Evolutionary conservation across 305 asterid species (phyloP), one percentile per base, ranked within the genome.

Genomic region (Petunia hybrid): DNA sequence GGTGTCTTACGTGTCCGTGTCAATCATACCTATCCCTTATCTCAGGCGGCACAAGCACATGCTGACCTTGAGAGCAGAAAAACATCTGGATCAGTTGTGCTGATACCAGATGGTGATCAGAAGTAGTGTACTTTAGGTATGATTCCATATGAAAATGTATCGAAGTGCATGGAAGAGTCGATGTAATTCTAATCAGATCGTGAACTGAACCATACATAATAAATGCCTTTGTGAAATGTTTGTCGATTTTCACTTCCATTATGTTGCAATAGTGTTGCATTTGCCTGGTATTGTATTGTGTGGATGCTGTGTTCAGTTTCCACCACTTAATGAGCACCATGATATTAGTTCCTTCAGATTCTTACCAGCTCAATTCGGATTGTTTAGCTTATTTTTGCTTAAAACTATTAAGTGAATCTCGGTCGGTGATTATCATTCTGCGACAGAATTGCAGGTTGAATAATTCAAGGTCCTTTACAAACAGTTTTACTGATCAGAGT

Each of bases 31-130:
- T 95, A 92, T 83, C 93, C 91, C 16, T 85, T 95, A 57, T 92
- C 97, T 8, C 88, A 91, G 83, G 97, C 95, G 0, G 92, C 97
- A 7, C 90, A 87, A 84, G 99, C 99, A 9, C 99, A 95, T 71
- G 81, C 90, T 2, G 97, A 92, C 86, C 88, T 95, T 8, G 97
- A 95, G 89, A 85, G 79, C 46, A 87, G 97, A 62, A 90, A 84
- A 75, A 95, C 97, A 10, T 85, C 97, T 8, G 99, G 98, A 6
- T 95, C 97, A 1, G 82, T 93, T 43, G 91, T 95, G 78, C 94
- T 93, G 61, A 82, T 91, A 79, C 98, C 98, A 6, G 90, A 90
- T 51, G 41, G 10, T 61, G 57, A 46, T 42, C 2, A 61, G 64
- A 1, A 13, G n/a, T 74, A 36, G 46, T 51, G 42, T 51, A 6